phyloP scores from a whole-genome alignment of 139 green algal genomes.

The Trebouxia sp. region DNA sequence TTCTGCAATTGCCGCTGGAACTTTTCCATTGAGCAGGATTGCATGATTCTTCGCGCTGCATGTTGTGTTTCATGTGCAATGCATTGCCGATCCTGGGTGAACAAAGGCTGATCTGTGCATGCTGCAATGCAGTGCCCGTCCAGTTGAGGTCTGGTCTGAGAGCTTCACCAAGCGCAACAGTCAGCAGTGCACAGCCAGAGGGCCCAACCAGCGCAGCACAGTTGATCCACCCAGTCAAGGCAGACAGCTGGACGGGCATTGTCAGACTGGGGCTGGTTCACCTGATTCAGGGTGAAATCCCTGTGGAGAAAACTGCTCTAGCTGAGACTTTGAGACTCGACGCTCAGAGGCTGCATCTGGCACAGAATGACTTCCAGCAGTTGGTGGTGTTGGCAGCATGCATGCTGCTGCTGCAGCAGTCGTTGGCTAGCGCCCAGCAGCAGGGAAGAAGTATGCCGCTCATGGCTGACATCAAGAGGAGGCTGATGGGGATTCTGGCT shows the following conservation, averaged over 20 bases:
- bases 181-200: background rate
- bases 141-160: slow-evolving; percentile 3
- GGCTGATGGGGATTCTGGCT: slow-evolving; percentile 63
- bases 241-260: slow-evolving; percentile 56
- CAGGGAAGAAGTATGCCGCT: background rate
- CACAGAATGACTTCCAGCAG: slow-evolving; percentile 77
- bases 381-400: slow-evolving; percentile 64
- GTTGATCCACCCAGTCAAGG: slow-evolving; percentile 35
- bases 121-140: slow-evolving; percentile 1
- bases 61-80: background rate
- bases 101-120: background rate
- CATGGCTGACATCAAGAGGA: slow-evolving; percentile 38
- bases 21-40: too few relatives aligned
- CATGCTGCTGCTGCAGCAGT: slow-evolving; percentile 54
- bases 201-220: slow-evolving; percentile 17
- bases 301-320: slow-evolving; percentile 42
- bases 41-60: background rate
- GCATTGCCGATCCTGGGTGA: background rate
- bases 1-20: too few relatives aligned
- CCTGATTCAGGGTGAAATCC: slow-evolving; percentile 51
- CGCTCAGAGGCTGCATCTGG: slow-evolving; percentile 54
- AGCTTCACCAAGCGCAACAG: background rate
- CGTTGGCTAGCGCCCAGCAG: background rate
- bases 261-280: slow-evolving; percentile 64
- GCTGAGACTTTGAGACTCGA: slow-evolving; percentile 68